These are phyloP conservation scores for Blastobotrys chiropterorum DNA, from an alignment of 805 yeast species.

Conservation along the genomic window DNA sequence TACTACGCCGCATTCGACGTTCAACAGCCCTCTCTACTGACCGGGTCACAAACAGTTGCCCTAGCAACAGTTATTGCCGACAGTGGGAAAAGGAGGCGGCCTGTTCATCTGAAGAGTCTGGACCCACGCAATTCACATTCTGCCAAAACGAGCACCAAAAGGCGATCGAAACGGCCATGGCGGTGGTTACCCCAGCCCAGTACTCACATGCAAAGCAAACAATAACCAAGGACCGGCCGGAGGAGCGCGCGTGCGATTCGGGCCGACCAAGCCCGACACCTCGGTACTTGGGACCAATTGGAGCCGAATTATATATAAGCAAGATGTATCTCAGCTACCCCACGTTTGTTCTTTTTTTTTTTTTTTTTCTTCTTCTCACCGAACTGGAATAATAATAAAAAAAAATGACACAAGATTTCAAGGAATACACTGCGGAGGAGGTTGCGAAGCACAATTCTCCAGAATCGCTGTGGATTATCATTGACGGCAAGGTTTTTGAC, in stretches of 20 bases:
- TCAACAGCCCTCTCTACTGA: too few species aligned
- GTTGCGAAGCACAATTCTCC: constrained; percentile 66
- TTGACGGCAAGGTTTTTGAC: constrained; percentile 76
- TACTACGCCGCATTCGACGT: too few species aligned
- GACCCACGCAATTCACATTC: too few species aligned
- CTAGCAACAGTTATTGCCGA: too few species aligned
- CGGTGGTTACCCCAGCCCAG: too few species aligned
- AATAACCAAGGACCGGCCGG: neutral
- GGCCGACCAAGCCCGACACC: neutral
- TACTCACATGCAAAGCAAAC: neutral
- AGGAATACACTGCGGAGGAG: constrained; percentile 33
- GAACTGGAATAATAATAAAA: too few species aligned
- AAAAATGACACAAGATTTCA: neutral
- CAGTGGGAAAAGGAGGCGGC: too few species aligned
- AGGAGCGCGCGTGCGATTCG: neutral
- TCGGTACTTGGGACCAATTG: neutral
- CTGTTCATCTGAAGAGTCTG: too few species aligned
- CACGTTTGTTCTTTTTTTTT: neutral
- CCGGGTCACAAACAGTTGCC: too few species aligned
- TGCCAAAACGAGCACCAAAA: too few species aligned
- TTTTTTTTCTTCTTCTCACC: too few species aligned
- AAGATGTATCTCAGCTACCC: neutral
- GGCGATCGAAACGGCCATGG: too few species aligned
- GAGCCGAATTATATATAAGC: neutral
- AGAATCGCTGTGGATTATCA: constrained; percentile 78